Percentiles rank a stretch among this genome's conserved stretches.
These are phyloP conservation scores for Xylaria scruposa DNA, from an alignment of 495 filamentous ascomycete species.

Conservation along the genomic window DNA sequence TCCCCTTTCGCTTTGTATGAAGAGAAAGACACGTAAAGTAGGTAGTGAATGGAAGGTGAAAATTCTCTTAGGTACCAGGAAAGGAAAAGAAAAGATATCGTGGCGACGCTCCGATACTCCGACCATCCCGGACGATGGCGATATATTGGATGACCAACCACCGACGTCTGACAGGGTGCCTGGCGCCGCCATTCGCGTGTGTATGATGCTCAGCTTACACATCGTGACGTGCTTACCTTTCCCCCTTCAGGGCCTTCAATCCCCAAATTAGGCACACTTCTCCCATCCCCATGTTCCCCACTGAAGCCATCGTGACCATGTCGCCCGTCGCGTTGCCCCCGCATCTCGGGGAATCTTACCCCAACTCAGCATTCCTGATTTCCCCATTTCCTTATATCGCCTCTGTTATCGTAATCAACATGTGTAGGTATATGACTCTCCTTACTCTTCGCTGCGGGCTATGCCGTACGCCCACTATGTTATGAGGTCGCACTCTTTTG, in stretches of 20 bases:
- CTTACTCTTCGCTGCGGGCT: conserved; percentile 2
- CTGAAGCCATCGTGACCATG: neutral
- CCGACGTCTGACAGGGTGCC: conserved; percentile 7
- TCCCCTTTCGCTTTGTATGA: neutral
- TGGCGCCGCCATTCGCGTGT: neutral
- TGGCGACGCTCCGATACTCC: neutral
- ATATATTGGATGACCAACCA: neutral
- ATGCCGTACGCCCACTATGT: neutral
- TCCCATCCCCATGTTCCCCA: neutral
- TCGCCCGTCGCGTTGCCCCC: neutral
- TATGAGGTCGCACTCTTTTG: neutral
- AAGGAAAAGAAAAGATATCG: neutral
- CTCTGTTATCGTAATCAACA: neutral
- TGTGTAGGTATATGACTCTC: neutral
- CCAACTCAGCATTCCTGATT: neutral
- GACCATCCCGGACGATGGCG: neutral
- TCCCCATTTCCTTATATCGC: neutral
- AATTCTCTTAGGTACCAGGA: neutral
- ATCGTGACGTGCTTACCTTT: neutral
- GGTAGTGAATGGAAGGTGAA: neutral
- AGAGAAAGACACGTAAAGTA: neutral
- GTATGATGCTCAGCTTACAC: conserved; percentile 2
- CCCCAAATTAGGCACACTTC: neutral
- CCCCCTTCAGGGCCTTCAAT: neutral
- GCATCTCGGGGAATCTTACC: conserved; percentile 8